Base-by-base conservation (phyloP, 345 rosid species). In the Eucalyptus viminalis region DNA sequence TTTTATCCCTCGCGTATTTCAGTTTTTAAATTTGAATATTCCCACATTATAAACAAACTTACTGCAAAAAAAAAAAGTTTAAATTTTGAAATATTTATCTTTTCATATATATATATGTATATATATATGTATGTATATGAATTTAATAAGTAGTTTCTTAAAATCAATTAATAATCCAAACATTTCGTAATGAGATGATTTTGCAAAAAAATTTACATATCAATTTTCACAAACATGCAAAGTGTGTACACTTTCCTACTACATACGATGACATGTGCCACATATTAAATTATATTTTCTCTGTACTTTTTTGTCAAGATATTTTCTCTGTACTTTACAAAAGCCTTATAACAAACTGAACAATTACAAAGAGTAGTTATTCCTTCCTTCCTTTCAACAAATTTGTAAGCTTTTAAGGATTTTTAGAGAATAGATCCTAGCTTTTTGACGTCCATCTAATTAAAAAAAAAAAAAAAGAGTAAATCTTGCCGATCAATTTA, bases 261-360 rank as follows among this genome's bases (percentile, higher is more conserved):
- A 13, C 31, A 27, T 62, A 56, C 0, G 0, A 62, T 27, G 69
- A 62, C 16, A 62, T 6, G 34, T 14, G n/a, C n/a, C 69, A 0
- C 29, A 11, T 60, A 40, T 40, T 40, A 40, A 40, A 40, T 7
- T 62, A 62, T 60, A 27, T 27, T 6, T 60, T 60, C 12, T 60
- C 5, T 60, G 31, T 60, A 60, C 67, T 25, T 25, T 60, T 34
- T 34, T 34, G 37, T 34, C 37, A 34, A 34, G 37, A 60, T 60
- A 27, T 25, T 6, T 60, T 60, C 12, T 60, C 5, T 60, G 31
- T 60, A 60, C 69, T 25, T 25, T 60, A 60, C 8, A 27, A 13
- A 27, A 62, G 69, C 69, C 34, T 62, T 62, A 6, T 27, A 27
- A 27, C 15, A 27, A 60, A 27, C 16, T 62, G 17, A 62, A 62